phyloP scores from a whole-genome alignment of 2,329 filamentous ascomycete genomes.

The Monosporascus sp. region DNA sequence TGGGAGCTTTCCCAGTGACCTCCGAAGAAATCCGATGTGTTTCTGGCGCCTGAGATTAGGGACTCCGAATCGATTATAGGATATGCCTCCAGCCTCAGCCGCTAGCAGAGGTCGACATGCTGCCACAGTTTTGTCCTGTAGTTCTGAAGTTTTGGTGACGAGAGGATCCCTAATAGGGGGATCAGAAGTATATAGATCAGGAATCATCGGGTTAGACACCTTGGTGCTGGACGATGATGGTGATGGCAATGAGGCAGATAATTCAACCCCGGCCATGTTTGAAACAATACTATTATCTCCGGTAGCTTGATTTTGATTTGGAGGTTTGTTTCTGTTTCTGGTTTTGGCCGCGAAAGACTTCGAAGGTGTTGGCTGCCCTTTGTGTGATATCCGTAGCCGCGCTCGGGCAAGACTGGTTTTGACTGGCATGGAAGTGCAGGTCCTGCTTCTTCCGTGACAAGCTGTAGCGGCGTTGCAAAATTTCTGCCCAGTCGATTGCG shows the following conservation, averaged over 20 bases:
- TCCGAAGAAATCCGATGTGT: slow-evolving; percentile 59
- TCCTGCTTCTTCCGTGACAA: slow-evolving; percentile 3
- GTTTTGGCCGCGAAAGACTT: slow-evolving; percentile 1
- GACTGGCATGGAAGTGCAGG: slow-evolving; percentile 22
- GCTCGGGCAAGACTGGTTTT: slow-evolving; percentile 27
- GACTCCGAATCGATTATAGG: slow-evolving; percentile 66
- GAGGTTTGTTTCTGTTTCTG: background rate
- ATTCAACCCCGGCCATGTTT: background rate
- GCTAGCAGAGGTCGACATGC: slow-evolving; percentile 65
- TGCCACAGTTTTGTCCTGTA: slow-evolving; percentile 64
- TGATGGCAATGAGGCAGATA: background rate
- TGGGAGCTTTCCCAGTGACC: slow-evolving; percentile 58
- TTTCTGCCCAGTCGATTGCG: background rate
- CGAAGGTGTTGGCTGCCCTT: slow-evolving; percentile 13
- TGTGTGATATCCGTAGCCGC: slow-evolving; percentile 18
- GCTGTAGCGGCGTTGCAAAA: background rate
- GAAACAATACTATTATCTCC: background rate
- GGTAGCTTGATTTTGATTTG: background rate
- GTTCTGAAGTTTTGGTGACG: slow-evolving; percentile 59
- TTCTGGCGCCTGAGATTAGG: slow-evolving; percentile 63
- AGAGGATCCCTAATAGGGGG: slow-evolving; percentile 63
- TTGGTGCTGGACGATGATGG: background rate
- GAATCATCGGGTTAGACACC: slow-evolving; percentile 31
- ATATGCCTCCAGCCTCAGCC: slow-evolving; percentile 41
- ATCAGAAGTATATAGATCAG: slow-evolving; percentile 50